These are phyloP conservation scores for Euphrasia arctica DNA, from an alignment of 305 asterid genomes.

Conservation along the genomic window DNA sequence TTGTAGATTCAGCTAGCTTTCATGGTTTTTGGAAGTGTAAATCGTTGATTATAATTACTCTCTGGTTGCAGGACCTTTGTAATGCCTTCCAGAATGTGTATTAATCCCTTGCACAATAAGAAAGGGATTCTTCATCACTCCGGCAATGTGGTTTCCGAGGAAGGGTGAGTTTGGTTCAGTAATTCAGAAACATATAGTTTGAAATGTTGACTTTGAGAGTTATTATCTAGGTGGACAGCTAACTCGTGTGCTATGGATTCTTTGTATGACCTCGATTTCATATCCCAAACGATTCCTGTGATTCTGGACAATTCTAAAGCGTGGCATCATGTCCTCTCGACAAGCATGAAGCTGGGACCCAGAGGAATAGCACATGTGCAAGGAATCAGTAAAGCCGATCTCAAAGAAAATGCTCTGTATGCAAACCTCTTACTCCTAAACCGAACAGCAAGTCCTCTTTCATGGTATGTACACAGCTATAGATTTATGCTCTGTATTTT, in stretches of 20 bases:
- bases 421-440: slow-evolving; percentile 80
- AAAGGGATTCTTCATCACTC: slow-evolving; percentile 82
- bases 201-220: not conserved
- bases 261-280: slow-evolving; percentile 77
- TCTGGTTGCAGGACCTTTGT: slow-evolving; percentile 76
- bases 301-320: slow-evolving; percentile 80
- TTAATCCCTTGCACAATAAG: slow-evolving; percentile 85
- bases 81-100: slow-evolving; percentile 94
- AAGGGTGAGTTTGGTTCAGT: slow-evolving; percentile 45
- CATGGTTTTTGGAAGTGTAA: slow-evolving; percentile 7
- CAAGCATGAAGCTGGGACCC: slow-evolving; percentile 90
- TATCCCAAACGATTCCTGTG: slow-evolving; percentile 72
- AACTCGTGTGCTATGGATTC: slow-evolving; percentile 74
- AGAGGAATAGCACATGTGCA: slow-evolving; percentile 81
- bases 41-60: not conserved
- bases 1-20: not conserved
- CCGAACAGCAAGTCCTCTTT: slow-evolving; percentile 86
- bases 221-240: slow-evolving; percentile 64
- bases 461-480: slow-evolving; percentile 54
- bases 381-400: slow-evolving; percentile 66
- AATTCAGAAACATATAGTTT: not conserved
- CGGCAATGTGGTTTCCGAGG: slow-evolving; percentile 45
- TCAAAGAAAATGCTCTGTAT: slow-evolving; percentile 52
- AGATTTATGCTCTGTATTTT: not conserved
- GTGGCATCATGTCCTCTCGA: slow-evolving; percentile 82